Evolutionary conservation across 192 early-diverging fungal species (phyloP).

Genomic region (Coemansia sp.): DNA sequence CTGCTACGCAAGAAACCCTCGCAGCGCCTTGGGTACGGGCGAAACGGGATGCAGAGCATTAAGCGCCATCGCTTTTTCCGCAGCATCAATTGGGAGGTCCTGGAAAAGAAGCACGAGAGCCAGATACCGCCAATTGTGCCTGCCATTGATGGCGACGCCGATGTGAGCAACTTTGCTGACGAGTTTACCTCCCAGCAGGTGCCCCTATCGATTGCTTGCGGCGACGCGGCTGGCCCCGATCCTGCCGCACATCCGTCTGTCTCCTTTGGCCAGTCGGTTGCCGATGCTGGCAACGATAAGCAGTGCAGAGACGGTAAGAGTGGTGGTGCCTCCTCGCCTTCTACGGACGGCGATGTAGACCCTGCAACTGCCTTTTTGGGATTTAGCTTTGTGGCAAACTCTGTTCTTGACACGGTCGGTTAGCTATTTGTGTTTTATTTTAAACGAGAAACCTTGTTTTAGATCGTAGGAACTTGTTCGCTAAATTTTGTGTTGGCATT

Average conservation of each 20-base stretch:
- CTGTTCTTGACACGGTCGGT: slow-evolving; percentile 40
- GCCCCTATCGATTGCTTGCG: slow-evolving; percentile 33
- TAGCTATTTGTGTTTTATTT: slow-evolving; percentile 2
- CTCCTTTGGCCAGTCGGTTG: background rate
- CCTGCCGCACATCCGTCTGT: background rate
- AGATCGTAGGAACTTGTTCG: background rate
- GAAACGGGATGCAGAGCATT: slow-evolving; percentile 33
- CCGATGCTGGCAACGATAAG: background rate
- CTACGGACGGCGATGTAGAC: slow-evolving; percentile 25
- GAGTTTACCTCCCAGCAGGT: slow-evolving; percentile 66
- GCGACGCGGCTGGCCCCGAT: slow-evolving; percentile 20
- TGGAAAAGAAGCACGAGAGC: slow-evolving; percentile 46
- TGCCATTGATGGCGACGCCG: slow-evolving; percentile 56
- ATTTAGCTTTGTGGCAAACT: slow-evolving; percentile 52
- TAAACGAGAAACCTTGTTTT: too few relatives aligned
- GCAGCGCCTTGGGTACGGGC: slow-evolving; percentile 58
- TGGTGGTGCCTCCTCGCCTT: background rate
- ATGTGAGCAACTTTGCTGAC: slow-evolving; percentile 78
- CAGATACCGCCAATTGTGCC: slow-evolving; percentile 71
- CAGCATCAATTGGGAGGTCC: slow-evolving; percentile 67
- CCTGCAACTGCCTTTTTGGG: slow-evolving; percentile 51
- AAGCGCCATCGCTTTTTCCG: slow-evolving; percentile 72
- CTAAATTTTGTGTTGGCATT: background rate
- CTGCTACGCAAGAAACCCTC: slow-evolving; percentile 62
- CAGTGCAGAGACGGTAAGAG: background rate